Percentiles rank a stretch among this genome's conserved stretches.
Evolutionary conservation across 2,329 filamentous ascomycete genomes (phyloP).

Genomic region (Fusarium sp.): DNA sequence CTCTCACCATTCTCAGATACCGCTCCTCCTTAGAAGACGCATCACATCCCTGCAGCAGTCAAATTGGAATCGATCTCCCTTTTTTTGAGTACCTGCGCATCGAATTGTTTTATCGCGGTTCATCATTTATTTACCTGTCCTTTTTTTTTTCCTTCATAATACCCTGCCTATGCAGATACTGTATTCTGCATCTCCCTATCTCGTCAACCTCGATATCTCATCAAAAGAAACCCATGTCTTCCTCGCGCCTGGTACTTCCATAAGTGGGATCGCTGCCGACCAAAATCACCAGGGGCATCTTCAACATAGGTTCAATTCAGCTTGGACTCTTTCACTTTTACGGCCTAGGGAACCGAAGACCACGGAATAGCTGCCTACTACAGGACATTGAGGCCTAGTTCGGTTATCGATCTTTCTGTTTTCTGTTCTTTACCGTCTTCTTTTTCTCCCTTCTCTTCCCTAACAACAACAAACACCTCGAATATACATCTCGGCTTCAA

Average conservation of each 20-base stretch:
- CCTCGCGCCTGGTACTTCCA: conserved; percentile 36
- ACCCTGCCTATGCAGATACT: conserved; percentile 12
- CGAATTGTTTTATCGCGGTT: not conserved
- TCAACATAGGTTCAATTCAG: conserved; percentile 26
- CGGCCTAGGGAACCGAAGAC: conserved; percentile 16
- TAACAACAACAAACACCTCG: conserved; percentile 18
- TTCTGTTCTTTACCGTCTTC: conserved; percentile 12
- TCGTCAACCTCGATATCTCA: conserved; percentile 18
- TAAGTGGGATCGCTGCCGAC: conserved; percentile 47
- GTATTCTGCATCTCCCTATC: conserved; percentile 1
- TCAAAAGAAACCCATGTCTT: conserved; percentile 30
- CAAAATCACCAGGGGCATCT: conserved; percentile 39
- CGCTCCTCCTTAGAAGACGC: conserved; percentile 15
- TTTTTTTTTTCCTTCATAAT: conserved; percentile 15
- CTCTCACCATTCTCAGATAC: conserved; percentile 12
- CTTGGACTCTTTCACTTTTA: conserved; percentile 23
- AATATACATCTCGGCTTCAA: conserved; percentile 3
- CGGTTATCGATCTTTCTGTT: conserved; percentile 15
- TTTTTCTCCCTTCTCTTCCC: not conserved
- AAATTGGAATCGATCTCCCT: conserved; percentile 18
- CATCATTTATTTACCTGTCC: not conserved
- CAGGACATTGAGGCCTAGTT: conserved; percentile 6
- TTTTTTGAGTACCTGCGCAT: conserved; percentile 23
- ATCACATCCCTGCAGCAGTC: conserved; percentile 10
- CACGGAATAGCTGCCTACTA: conserved; percentile 23